Conservation (phyloP, 208 protist genomes). For the Histomonas meleagridis region DNA sequence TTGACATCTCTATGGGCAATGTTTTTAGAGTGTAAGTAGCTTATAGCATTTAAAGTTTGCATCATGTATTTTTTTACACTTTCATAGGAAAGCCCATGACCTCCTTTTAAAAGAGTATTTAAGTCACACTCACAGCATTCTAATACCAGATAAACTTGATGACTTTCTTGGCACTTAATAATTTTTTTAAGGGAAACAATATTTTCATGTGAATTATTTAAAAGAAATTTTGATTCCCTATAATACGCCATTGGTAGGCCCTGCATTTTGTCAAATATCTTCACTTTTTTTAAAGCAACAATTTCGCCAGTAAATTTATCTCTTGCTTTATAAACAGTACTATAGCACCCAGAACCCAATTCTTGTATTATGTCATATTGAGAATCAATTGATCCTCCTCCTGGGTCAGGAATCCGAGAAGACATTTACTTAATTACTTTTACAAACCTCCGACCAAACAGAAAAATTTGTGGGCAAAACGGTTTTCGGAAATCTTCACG, state of each 20-base stretch:
- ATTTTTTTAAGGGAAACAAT: background rate
- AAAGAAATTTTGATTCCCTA: background rate
- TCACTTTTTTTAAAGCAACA: background rate
- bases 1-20: no score
- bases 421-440: no score
- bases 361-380: background rate
- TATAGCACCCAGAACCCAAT: background rate
- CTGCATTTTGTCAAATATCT: background rate
- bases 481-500: no score
- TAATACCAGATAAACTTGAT: slow-evolving; percentile 9
- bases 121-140: background rate
- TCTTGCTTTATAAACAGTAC: background rate
- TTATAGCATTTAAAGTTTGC: no score
- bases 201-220: background rate
- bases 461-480: no score
- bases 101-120: background rate
- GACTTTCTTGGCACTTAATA: background rate
- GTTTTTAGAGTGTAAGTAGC: no score
- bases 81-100: no score
- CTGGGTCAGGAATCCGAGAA: no score
- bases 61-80: no score
- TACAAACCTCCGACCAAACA: no score
- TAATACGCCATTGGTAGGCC: background rate
- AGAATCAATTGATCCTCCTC: no score
- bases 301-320: slow-evolving; percentile 1